Percentiles rank a stretch among this genome's conserved stretches.
phyloP scores from a whole-genome alignment of 495 filamentous ascomycete genomes.

The Lindgomyces ingoldianus region DNA sequence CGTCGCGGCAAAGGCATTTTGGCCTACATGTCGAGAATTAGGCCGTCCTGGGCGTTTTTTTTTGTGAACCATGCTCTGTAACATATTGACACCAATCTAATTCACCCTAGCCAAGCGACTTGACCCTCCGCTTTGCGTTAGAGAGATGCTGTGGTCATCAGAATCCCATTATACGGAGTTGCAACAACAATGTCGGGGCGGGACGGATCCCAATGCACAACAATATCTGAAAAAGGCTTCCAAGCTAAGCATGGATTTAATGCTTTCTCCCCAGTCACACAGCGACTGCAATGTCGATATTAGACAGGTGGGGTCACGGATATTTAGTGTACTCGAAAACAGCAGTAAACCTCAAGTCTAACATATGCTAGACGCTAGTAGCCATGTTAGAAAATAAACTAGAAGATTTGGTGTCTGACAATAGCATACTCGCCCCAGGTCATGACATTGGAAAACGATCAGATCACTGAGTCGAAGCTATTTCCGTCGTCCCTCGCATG shows the following conservation, averaged over 20 bases:
- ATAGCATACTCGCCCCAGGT: no score
- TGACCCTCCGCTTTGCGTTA: background rate
- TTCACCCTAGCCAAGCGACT: background rate
- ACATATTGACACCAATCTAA: slow-evolving; percentile 8
- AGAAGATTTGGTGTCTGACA: no score
- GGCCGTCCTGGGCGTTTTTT: background rate
- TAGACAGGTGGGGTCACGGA: no score
- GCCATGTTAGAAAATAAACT: no score
- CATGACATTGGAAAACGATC: background rate
- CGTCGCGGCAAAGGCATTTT: background rate
- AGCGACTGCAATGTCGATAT: no score
- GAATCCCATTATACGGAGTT: background rate
- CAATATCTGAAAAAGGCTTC: no score
- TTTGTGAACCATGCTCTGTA: background rate
- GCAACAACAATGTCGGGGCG: background rate
- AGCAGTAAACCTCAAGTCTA: no score
- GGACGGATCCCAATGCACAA: no score
- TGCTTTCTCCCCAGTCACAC: no score
- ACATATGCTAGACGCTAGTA: no score
- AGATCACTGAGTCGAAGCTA: background rate
- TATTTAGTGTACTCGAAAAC: no score
- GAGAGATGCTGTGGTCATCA: background rate
- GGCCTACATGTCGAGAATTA: background rate
- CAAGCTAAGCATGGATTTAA: background rate
- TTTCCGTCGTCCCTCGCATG: slow-evolving; percentile 4